Base-by-base conservation (phyloP, 768 basidiomycete genomes). In the Boletus huronensis region DNA sequence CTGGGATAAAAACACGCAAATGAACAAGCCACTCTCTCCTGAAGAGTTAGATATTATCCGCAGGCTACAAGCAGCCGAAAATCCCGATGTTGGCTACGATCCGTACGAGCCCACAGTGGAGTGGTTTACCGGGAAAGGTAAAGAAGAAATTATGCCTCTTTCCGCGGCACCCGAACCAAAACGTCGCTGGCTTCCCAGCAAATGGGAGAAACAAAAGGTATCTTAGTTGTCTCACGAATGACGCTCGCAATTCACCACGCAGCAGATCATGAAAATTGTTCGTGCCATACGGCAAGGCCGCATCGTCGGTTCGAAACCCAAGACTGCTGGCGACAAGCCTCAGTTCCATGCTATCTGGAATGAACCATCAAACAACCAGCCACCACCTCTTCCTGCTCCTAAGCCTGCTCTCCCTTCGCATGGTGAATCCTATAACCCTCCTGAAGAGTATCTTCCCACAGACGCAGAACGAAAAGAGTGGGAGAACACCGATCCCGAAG, bases 181-280 rank as follows among this genome's bases (percentile, higher is more conserved):
- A 74, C 82, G 93, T 50, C 82, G 97, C 44, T 99, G 95, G 86
- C 81, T 98, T 13, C 93, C 95, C 14, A 96, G 93, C 74, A 98
- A 95, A 77, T 99, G 97, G 97, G 97, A 98, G 74, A 98, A 97
- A 73, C 87, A 97, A 80, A 99, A 99, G 83, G 95, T 93, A 64
- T 50, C 68, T 35, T 17, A 14, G 34, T 42, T 17, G 32, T 45
- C 25, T 31, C 10, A 3, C 31, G 34, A 19, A 40, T 26, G 35
- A 11, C 34, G 48, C 36, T 39, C 50, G n/a, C 25, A 52, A 44
- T 48, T 63, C 41, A 52, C 29, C 31, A 8, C 32, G n/a, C 7
- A 21, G 31, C 60, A 97, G 95, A 84, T 99, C 61, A 95, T 99
- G 93, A 99, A 98, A 82, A 98, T 98, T 57, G 95, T 99, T 57